These are phyloP conservation scores for Conticribra guillardii DNA, from an alignment of 108 stramenopile species.

Conservation along the genomic window DNA sequence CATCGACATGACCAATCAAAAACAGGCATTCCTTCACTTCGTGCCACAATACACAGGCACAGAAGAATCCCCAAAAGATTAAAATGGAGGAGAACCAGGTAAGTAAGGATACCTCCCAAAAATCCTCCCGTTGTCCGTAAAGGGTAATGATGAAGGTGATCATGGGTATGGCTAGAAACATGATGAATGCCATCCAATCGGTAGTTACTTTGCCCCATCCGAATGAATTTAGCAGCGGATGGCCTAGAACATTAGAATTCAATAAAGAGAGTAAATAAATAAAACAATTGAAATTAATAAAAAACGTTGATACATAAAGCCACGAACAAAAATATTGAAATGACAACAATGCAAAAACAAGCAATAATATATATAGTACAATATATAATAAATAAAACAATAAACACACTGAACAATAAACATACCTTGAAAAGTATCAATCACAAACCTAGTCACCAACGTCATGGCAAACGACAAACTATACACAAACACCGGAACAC, in stretches of 20 bases:
- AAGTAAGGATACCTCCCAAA: constrained; percentile 39
- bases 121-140: constrained; percentile 16
- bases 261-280: too few species aligned
- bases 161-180: constrained; percentile 42
- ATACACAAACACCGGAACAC: constrained; percentile 42
- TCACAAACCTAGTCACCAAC: constrained; percentile 32
- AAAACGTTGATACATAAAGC: too few species aligned
- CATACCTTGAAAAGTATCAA: constrained; percentile 43
- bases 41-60: constrained; percentile 30
- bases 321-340: too few species aligned
- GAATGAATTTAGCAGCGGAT: constrained; percentile 41
- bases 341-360: too few species aligned
- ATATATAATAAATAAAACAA: too few species aligned
- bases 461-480: constrained; percentile 40
- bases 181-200: constrained; percentile 49
- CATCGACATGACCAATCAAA: constrained; percentile 13
- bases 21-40: constrained; percentile 33
- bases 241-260: too few species aligned
- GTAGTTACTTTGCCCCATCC: constrained; percentile 39
- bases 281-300: too few species aligned
- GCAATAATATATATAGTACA: too few species aligned
- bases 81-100: constrained; percentile 45
- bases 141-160: constrained; percentile 33
- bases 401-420: too few species aligned
- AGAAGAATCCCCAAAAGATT: constrained; percentile 41